These are phyloP conservation scores for Crotalaria pallida DNA, from an alignment of 306 rosid species.

Conservation along the genomic window DNA sequence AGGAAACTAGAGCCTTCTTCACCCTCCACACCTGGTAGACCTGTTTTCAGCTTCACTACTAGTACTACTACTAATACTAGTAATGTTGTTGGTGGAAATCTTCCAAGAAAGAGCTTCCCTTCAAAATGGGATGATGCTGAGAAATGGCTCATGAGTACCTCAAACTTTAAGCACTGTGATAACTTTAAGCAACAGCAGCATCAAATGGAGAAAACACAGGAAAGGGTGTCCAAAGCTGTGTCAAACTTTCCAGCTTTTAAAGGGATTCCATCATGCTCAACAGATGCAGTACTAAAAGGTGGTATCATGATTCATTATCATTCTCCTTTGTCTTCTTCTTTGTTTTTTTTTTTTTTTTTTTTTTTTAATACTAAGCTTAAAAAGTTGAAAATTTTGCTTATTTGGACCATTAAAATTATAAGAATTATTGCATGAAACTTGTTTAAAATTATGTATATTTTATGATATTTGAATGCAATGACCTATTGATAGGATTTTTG, in stretches of 20 bases:
- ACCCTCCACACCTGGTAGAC: conserved; percentile 93
- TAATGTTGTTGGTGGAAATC: conserved; percentile 31
- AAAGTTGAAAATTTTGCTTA: neutral
- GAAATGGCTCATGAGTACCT: conserved; percentile 73
- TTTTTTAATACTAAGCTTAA: conserved; percentile 11
- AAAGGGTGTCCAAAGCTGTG: conserved; percentile 51
- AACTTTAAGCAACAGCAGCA: conserved; percentile 51
- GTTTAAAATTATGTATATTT: neutral
- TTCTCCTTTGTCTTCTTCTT: no score
- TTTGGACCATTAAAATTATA: neutral
- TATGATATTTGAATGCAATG: neutral
- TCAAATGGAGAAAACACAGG: conserved; percentile 55
- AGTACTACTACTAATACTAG: no score
- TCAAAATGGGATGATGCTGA: conserved; percentile 99
- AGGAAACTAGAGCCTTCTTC: conserved; percentile 57
- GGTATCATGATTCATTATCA: conserved; percentile 26
- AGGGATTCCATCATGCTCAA: conserved; percentile 44
- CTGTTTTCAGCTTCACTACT: conserved; percentile 70
- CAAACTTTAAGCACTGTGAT: conserved; percentile 28
- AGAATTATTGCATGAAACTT: neutral
- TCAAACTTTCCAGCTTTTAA: conserved; percentile 41
- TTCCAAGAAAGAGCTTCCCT: conserved; percentile 71
- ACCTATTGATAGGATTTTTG: neutral
- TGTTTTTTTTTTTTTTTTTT: conserved; percentile 5
- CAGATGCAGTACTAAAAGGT: conserved; percentile 81